Base-by-base conservation (phyloP, 2,329 filamentous ascomycete species). In the Fusarium sp. region DNA sequence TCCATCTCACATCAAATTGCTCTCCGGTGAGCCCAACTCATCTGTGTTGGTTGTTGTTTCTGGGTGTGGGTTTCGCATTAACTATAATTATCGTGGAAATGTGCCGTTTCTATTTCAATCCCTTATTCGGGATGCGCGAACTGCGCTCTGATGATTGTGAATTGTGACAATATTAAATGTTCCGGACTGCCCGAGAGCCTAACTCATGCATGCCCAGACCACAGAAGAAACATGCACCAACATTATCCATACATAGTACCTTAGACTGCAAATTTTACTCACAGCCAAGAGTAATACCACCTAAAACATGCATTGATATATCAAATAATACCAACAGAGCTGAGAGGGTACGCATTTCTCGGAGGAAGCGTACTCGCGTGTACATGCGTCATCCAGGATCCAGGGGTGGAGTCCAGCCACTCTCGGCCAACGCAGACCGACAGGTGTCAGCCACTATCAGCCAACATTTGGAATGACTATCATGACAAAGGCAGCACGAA, bases 341-440 rank as follows among this genome's bases (percentile, higher is more conserved):
- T 14, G 16, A 58, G 34, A 25, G 54, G 16, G 34, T 14, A 23
- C 14, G 20, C 5, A 14, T n/a, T n/a, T n/a, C n/a, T n/a, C n/a
- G n/a, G 25, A 50, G 9, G 23, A 50, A 50, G 23, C 45, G 45
- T 50, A 43, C 39, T 43, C 39, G 39, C n/a, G 39, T 43, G 25
- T 50, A 50, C 45, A 50, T 32, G 50, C 50, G 50, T 54, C 50
- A 54, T 32, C 32, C 50, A 37, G 32, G 54, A 54, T 32, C 32
- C 50, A 37, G 32, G 54, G 54, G 57, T 43, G 57, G 57, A 60
- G 35, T 6, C 7, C 35, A 60, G 57, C 57, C 57, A 60, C 57
- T 43, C 14, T 50, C 45, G 25, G 45, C 45, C 45, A 50, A 50
- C 35, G 20, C 16, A 20, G 57, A 60, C 20, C 34, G 34, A 6